Percentiles rank a stretch among this genome's conserved stretches.
Conservation (phyloP, 129 eudicot genomes). For the Flaveria brownii region DNA sequence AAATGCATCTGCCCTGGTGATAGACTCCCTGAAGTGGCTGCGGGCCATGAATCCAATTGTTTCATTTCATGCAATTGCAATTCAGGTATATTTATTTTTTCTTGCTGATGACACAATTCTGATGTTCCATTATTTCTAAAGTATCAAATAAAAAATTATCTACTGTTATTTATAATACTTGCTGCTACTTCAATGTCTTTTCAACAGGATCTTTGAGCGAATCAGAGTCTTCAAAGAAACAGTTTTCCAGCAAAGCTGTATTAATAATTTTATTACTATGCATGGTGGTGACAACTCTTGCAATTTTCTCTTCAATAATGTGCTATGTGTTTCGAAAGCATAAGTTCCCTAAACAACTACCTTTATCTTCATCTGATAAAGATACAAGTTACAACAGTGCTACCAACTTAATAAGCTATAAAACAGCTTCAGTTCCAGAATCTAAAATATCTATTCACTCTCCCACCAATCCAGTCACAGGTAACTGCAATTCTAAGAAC, state of each 20-base stretch:
- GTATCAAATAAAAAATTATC: not conserved
- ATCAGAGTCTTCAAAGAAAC: constrained; percentile 45
- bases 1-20: constrained; percentile 58
- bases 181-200: constrained; percentile 26
- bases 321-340: constrained; percentile 55
- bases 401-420: constrained; percentile 65
- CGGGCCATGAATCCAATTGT: constrained; percentile 48
- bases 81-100: constrained; percentile 51
- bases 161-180: not conserved
- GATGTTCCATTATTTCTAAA: constrained; percentile 2
- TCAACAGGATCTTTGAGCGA: constrained; percentile 50
- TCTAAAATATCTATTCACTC: constrained; percentile 42
- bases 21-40: constrained; percentile 58
- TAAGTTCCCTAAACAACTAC: constrained; percentile 41
- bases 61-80: constrained; percentile 78
- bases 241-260: constrained; percentile 51
- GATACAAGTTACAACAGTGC: constrained; percentile 67
- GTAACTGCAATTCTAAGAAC: constrained; percentile 34
- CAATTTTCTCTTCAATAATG: constrained; percentile 42
- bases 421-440: constrained; percentile 46
- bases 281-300: constrained; percentile 52
- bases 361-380: constrained; percentile 59
- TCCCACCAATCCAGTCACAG: constrained; percentile 45
- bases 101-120: not conserved
- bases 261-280: constrained; percentile 57